These are phyloP conservation scores for Alternaria metachromatica DNA, from an alignment of 2,329 filamentous ascomycete genomes.

Conservation along the genomic window DNA sequence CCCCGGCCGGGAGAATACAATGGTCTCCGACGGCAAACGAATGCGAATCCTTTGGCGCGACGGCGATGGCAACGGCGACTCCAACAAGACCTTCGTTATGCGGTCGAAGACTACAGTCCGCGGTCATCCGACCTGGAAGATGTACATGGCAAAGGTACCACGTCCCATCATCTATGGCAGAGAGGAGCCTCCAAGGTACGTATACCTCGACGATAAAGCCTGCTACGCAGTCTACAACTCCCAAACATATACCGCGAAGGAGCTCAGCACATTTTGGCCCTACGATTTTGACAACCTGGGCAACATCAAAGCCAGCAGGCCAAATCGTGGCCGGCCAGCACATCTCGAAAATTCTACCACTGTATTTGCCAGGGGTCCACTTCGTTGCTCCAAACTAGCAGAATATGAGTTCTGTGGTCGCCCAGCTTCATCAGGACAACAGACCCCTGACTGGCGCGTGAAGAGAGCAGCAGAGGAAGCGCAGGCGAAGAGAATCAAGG, in stretches of 20 bases:
- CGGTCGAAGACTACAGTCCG: constrained; percentile 3
- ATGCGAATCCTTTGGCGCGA: constrained; percentile 49
- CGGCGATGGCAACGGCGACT: constrained; percentile 45
- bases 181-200: constrained; percentile 45
- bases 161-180: constrained; percentile 31
- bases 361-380: constrained; percentile 12
- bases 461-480: neutral
- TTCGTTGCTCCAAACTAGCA: neutral
- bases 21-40: constrained; percentile 36
- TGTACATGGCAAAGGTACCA: constrained; percentile 44
- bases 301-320: constrained; percentile 37
- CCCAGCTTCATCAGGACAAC: neutral
- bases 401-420: neutral
- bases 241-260: constrained; percentile 32
- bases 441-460: neutral
- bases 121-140: constrained; percentile 50
- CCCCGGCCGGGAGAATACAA: constrained; percentile 17
- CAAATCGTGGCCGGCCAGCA: constrained; percentile 49
- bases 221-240: constrained; percentile 43
- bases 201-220: constrained; percentile 51
- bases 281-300: constrained; percentile 49
- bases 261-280: constrained; percentile 42
- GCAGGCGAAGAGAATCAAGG: neutral
- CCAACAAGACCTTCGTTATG: constrained; percentile 32
- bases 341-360: constrained; percentile 21